Percentiles rank a stretch among this genome's conserved stretches.
Evolutionary conservation across 2,329 filamentous ascomycete species (phyloP).

Genomic region (Botryotinia globosa): DNA sequence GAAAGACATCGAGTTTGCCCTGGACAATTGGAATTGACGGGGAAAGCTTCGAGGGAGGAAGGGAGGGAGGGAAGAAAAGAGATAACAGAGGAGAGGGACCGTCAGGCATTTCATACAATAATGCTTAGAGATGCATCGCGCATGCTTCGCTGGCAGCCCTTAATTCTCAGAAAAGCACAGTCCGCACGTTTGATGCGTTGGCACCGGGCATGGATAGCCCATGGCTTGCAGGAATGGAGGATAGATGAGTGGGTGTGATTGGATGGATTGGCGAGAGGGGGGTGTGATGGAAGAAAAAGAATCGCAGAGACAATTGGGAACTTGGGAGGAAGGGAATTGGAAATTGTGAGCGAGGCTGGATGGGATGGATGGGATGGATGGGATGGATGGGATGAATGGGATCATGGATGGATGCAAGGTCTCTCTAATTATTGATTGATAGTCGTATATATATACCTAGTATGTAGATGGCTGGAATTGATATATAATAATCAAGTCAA

Average conservation of each 20-base stretch:
- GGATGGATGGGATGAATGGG: not conserved
- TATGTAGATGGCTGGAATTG: too few relatives aligned
- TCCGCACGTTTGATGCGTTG: conserved; percentile 34
- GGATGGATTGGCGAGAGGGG: not conserved
- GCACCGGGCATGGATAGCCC: conserved; percentile 24
- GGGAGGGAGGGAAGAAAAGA: not conserved
- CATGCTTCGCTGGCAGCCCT: conserved; percentile 17
- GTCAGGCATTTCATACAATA: not conserved
- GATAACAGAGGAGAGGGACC: not conserved
- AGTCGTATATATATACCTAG: too few relatives aligned
- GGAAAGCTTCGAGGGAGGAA: not conserved
- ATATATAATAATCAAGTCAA: not conserved
- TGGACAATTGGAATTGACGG: not conserved
- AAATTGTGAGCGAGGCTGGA: not conserved
- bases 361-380: not conserved
- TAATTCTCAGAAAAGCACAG: conserved; percentile 11
- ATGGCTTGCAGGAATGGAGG: conserved; percentile 18
- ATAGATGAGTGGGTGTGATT: not conserved
- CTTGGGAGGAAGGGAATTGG: not conserved
- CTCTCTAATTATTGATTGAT: not conserved
- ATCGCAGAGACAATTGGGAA: not conserved
- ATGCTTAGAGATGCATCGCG: conserved; percentile 3
- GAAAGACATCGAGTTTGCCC: not conserved
- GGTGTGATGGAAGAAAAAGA: conserved; percentile 1
- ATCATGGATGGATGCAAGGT: not conserved